Base-by-base conservation (phyloP, 2,329 filamentous ascomycete genomes). In the Fusarium citri region DNA sequence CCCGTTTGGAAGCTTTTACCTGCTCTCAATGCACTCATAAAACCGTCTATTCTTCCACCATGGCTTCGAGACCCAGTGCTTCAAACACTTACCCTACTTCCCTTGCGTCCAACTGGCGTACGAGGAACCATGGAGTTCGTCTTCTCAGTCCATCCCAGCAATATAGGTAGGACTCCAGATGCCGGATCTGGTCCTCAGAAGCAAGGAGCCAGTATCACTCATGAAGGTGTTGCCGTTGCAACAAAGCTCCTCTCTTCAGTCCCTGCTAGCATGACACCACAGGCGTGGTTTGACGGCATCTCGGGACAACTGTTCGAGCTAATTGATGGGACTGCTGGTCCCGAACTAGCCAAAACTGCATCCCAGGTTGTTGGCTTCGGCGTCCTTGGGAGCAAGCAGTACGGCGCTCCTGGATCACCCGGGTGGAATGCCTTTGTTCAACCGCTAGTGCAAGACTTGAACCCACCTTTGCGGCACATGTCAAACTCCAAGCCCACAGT, bases 91-190 rank as follows among this genome's bases (percentile, higher is more conserved):
- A 88, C 89, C 3, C 76, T 83, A 15, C 74, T 93, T 12, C 91
- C 91, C 2, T 81, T 92, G 26, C 83, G 90, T 6, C 79, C 82
- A 4, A 85, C 88, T 65, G 91, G 91, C 20, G 89, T 93, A 16
- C 85, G 91, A 34, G 86, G 88, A 26, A 91, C 89, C 0, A 83
- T 93, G 65, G 91, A 93, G 74, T 93, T 93, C 74, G 83, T 93
- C 37, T 91, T 92, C 60, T 86, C 90, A 2, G 88, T 92, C 9
- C 90, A 92, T 65, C 87, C 90, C 0, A 84, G 86, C 65, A 83
- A 81, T 68, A 79, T 80, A 9, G 77, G 81, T 59, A 78, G 79
- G 70, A 55, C 76, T 1, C 78, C 81, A 9, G 83, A 84, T 57
- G 79, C 80, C 18, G 48, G 56, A 2, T 77, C 80, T 4, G 74